Evolutionary conservation across 1,284 basidiomycete genomes (phyloP).

Genomic region (Malassezia yamatoensis): DNA sequence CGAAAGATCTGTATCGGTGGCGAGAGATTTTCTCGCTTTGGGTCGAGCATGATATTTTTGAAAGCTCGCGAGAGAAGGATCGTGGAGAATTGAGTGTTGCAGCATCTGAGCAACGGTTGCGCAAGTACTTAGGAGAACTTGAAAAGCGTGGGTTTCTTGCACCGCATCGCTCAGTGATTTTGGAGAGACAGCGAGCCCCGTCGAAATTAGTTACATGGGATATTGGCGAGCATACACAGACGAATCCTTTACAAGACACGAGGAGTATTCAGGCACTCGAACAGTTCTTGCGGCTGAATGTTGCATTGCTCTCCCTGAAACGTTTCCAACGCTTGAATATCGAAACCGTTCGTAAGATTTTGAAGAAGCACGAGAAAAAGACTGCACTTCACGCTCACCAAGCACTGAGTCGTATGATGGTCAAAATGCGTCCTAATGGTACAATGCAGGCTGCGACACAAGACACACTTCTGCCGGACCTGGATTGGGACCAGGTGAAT

Average conservation of each 20-base stretch:
- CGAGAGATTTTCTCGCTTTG: conserved; percentile 81
- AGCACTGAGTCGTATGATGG: not conserved
- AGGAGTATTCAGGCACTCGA: conserved; percentile 52
- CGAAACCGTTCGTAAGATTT: conserved; percentile 60
- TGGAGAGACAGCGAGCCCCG: not conserved
- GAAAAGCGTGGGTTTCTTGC: conserved; percentile 50
- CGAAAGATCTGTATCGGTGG: conserved; percentile 79
- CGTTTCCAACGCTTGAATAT: conserved; percentile 70
- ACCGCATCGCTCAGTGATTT: not conserved
- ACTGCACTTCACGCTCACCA: conserved; percentile 50
- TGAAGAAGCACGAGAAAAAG: conserved; percentile 89
- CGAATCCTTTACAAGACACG: conserved; percentile 27
- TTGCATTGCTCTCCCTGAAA: conserved; percentile 72
- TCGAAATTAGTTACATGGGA: conserved; percentile 28
- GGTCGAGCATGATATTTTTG: conserved; percentile 77
- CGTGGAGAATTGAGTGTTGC: conserved; percentile 64
- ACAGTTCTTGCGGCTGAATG: conserved; percentile 69
- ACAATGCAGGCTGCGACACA: conserved; percentile 6
- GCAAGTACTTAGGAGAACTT: conserved; percentile 62
- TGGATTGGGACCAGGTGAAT: conserved; percentile 4
- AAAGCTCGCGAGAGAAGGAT: conserved; percentile 62
- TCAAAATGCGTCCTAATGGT: not conserved
- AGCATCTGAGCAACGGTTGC: conserved; percentile 64
- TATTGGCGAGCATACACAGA: conserved; percentile 20
- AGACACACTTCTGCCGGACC: conserved; percentile 4